A percentile compares a stretch with the other conserved stretches of the same genome.
Conservation (phyloP, 2,329 filamentous ascomycete genomes). For the Pseudogymnoascus pannorum region DNA sequence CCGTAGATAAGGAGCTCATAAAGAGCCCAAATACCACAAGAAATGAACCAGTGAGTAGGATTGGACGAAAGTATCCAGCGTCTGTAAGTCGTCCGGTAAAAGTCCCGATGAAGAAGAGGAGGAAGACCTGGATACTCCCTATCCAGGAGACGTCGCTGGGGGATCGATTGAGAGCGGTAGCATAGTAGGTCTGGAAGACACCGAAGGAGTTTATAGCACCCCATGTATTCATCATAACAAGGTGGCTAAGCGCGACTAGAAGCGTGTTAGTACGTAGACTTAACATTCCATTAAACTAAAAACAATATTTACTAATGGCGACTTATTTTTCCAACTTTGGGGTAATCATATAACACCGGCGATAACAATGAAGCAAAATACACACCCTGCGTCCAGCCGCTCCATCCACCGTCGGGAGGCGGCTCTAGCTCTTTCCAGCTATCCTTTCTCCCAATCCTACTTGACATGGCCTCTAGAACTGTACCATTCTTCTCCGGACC, state of each 20-base stretch:
- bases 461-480: conserved; percentile 3
- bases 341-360: no score
- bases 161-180: conserved; percentile 13
- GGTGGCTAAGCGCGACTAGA: not conserved
- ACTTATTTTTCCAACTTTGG: no score
- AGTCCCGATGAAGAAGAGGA: conserved; percentile 37
- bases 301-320: no score
- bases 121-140: conserved; percentile 39
- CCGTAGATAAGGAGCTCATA: conserved; percentile 31
- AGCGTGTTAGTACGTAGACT: no score
- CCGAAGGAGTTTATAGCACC: conserved; percentile 50
- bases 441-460: conserved; percentile 21
- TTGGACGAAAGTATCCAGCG: conserved; percentile 36
- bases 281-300: no score
- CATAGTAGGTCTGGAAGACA: conserved; percentile 48
- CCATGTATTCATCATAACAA: conserved; percentile 28
- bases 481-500: no score
- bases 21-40: conserved; percentile 41
- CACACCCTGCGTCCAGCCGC: conserved; percentile 25
- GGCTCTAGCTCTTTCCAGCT: conserved; percentile 26
- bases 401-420: conserved; percentile 25
- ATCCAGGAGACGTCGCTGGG: conserved; percentile 37
- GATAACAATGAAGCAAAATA: no score
- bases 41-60: conserved; percentile 36
- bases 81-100: conserved; percentile 42